phyloP scores from a whole-genome alignment of 495 filamentous ascomycete genomes.

The Neurospora tetrasperma region DNA sequence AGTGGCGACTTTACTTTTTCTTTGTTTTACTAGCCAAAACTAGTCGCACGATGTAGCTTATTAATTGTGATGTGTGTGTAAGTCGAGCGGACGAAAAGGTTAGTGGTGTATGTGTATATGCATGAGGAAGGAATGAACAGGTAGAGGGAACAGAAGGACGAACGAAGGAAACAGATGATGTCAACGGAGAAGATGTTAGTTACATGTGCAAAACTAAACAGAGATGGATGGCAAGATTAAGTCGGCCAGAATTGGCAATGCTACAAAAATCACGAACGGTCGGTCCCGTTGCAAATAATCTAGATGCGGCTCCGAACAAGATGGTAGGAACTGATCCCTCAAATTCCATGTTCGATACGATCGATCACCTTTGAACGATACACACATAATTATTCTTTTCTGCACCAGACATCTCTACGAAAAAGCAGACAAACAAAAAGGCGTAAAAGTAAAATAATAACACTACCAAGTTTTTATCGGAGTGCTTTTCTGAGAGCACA shows the following conservation, averaged over 20 bases:
- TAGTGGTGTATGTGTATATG: no score
- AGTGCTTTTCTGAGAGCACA: no score
- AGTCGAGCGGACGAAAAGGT: neutral
- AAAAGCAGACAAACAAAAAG: no score
- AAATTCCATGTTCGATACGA: neutral
- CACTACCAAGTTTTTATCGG: no score
- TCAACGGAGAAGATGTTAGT: neutral
- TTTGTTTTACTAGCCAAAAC: neutral
- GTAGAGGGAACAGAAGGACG: neutral
- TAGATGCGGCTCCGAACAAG: neutral
- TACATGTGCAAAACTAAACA: no score
- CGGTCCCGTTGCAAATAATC: neutral
- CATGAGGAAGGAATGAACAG: neutral
- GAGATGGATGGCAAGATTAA: neutral
- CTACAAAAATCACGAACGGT: neutral
- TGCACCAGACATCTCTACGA: no score
- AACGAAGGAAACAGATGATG: neutral
- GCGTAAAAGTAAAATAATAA: no score
- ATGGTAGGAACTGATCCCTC: neutral
- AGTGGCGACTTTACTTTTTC: no score
- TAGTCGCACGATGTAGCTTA: neutral
- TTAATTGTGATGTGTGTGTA: neutral
- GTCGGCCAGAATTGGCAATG: rapidly evolving
- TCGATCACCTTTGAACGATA: no score
- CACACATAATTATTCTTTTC: no score